Percentiles rank a stretch among this genome's conserved stretches.
These are phyloP conservation scores for Aegilops longissima DNA, from an alignment of 176 grass and related monocot genomes.

Conservation along the genomic window DNA sequence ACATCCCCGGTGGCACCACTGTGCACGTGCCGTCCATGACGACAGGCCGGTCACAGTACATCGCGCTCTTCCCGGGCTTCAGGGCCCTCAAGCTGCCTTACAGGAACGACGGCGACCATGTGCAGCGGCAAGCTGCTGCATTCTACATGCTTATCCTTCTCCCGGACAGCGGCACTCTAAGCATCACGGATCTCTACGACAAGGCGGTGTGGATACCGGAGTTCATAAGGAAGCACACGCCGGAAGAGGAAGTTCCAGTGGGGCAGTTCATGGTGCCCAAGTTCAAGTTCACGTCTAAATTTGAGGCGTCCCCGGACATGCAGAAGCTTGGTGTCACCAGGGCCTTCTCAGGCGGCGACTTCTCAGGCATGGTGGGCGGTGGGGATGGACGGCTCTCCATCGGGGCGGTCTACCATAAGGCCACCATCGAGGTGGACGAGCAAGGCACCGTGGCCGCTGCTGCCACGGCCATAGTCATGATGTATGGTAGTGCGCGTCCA, in stretches of 20 bases:
- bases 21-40: too few species aligned
- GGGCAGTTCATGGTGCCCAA: neutral
- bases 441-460: slow-evolving; percentile 19
- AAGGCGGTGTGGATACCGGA: neutral
- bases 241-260: neutral
- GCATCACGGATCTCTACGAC: neutral
- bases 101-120: too few species aligned
- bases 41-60: too few species aligned
- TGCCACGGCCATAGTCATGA: neutral
- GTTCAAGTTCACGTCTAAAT: neutral
- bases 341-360: neutral
- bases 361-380: slow-evolving; percentile 27
- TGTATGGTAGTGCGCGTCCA: accelerated
- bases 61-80: neutral
- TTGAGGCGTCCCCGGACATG: neutral
- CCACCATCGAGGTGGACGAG: slow-evolving; percentile 40
- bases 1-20: too few species aligned
- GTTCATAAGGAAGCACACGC: neutral
- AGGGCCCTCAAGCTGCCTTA: neutral
- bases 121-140: too few species aligned
- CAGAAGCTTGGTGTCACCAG: neutral
- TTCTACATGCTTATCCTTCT: neutral
- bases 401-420: neutral
- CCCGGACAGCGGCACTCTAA: neutral
- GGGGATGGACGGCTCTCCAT: neutral